Evolutionary conservation across 768 basidiomycete species (phyloP), one percentile per base, ranked within the genome.

Genomic region (Tricholoma bakamatsutake): DNA sequence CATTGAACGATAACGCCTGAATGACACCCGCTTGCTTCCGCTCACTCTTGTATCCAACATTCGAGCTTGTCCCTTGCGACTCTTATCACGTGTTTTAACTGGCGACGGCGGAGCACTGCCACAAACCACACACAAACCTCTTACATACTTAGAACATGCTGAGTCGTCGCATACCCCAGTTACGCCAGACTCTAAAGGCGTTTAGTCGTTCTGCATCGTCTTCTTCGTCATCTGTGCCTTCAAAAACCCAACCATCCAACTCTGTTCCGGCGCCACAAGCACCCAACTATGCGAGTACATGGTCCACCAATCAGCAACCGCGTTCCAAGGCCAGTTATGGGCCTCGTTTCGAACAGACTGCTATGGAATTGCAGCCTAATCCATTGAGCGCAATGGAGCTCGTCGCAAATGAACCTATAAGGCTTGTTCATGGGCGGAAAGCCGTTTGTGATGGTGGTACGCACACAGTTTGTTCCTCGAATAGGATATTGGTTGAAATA

Each of bases 391-490:
- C 96, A 2, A 94, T 98, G 88, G 87, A 88, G 59, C 78, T 98
- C 64, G 80, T 98, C 62, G 79, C 80, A 49, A 78, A 90, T 60
- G 93, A 97, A 69, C 94, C 96, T 7, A 81, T 96, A 54, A 79
- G 88, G 51, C 66, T 93, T 45, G 87, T 96, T 9, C 71, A 91
- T 45, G 88, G 84, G 17, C 80, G 96, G 62, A 92, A 84, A 70
- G 94, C 93, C 2, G 78, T 87, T 49, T 99, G 97, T 69, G 96
- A 99, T 69, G 97, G 97, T 64, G 96, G 97, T 98, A 61, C 63
- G 91, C 76, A 48, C 1, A 31, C 45, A 28, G 40, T 18, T 18
- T 52, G 51, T 52, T 42, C 6, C 34, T 47, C 11, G 50, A 15
- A 0, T 27, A 34, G 21, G 21, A 4, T 33, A 9, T 27, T 33